phyloP scores from a whole-genome alignment of 2,329 filamentous ascomycete genomes.

The Fusarium newnesense region DNA sequence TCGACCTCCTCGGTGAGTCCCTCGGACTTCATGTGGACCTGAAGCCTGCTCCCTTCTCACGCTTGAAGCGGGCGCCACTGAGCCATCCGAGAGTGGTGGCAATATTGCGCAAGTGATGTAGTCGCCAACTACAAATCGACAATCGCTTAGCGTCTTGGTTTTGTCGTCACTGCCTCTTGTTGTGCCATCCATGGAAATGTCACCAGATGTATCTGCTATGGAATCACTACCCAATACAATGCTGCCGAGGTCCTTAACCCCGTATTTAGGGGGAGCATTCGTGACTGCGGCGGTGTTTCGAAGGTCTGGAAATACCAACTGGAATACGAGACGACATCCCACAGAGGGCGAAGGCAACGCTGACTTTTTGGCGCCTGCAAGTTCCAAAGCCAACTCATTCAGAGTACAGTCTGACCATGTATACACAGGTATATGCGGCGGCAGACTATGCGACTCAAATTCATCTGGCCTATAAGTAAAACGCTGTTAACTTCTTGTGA shows the following conservation, averaged over 20 bases:
- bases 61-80: conserved; percentile 71
- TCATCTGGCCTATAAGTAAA: conserved; percentile 70
- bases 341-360: conserved; percentile 78
- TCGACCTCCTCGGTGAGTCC: conserved; percentile 39
- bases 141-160: conserved; percentile 79
- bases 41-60: conserved; percentile 41
- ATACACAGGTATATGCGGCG: conserved; percentile 81
- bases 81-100: conserved; percentile 78
- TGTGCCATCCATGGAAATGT: conserved; percentile 49
- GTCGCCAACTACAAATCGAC: conserved; percentile 87
- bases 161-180: conserved; percentile 64
- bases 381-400: conserved; percentile 80
- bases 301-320: conserved; percentile 85
- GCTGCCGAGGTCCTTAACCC: conserved; percentile 84
- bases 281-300: conserved; percentile 45
- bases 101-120: conserved; percentile 86
- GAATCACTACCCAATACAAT: conserved; percentile 76
- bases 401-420: conserved; percentile 87
- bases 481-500: neutral
- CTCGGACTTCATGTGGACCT: conserved; percentile 38
- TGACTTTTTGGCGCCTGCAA: conserved; percentile 72
- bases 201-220: conserved; percentile 54
- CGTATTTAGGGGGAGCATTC: conserved; percentile 65
- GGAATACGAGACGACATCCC: conserved; percentile 87
- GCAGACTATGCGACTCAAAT: conserved; percentile 69